Evolutionary conservation across 2,329 filamentous ascomycete species (phyloP).

Genomic region (Aquanectria penicillioides): DNA sequence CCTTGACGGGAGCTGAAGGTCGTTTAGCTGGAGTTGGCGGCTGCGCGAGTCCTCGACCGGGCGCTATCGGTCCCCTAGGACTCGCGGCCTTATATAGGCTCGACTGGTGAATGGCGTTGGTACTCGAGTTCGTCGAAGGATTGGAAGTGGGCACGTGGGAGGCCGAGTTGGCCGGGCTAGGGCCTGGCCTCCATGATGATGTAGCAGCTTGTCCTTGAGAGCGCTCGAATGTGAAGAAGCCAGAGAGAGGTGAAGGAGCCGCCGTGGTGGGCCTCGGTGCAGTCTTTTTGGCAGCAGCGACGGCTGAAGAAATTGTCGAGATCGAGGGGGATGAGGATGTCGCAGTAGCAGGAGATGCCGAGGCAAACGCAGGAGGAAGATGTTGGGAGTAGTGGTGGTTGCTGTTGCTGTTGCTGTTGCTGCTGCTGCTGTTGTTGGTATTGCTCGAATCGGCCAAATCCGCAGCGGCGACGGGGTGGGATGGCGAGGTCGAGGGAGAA

Average conservation of each 20-base stretch:
- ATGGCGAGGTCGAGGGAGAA: constrained; percentile 26
- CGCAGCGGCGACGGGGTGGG: constrained; percentile 14
- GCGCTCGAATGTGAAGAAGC: constrained; percentile 26
- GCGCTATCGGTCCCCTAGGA: constrained; percentile 26
- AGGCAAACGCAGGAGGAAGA: not conserved
- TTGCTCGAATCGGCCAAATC: constrained; percentile 31
- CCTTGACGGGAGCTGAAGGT: constrained; percentile 31
- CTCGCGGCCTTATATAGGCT: constrained; percentile 31
- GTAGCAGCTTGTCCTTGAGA: constrained; percentile 23
- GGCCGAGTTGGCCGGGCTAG: constrained; percentile 32
- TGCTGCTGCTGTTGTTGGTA: constrained; percentile 19
- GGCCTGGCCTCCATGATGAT: constrained; percentile 37
- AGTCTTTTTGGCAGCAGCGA: constrained; percentile 26
- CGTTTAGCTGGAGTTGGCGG: constrained; percentile 40
- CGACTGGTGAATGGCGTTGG: constrained; percentile 33
- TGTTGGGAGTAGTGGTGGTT: too few relatives aligned
- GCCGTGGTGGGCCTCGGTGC: not conserved
- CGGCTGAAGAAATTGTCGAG: not conserved
- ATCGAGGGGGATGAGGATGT: not conserved
- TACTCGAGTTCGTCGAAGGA: constrained; percentile 20
- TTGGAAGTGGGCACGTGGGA: constrained; percentile 29
- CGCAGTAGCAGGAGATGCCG: constrained; percentile 10
- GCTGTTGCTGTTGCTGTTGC: constrained; percentile 22
- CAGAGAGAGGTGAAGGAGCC: constrained; percentile 16
- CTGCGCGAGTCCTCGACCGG: constrained; percentile 28